phyloP scores from a whole-genome alignment of 257 asterid genomes.

The Perilla frutescens region DNA sequence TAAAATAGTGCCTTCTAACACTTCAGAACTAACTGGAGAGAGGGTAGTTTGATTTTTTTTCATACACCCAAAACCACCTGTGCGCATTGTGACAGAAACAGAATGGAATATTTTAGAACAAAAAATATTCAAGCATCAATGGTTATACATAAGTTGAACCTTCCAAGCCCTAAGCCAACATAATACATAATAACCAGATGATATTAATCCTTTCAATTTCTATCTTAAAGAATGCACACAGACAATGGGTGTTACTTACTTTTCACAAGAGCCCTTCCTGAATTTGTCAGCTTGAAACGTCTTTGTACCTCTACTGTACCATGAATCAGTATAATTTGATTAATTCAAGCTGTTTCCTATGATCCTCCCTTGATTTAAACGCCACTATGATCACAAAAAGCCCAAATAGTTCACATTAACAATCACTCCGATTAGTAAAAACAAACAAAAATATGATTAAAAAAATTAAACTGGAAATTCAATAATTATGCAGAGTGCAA shows the following conservation, averaged over 20 bases:
- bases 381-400: slow-evolving; percentile 59
- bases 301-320: slow-evolving; percentile 95
- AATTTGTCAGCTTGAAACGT: slow-evolving; percentile 77
- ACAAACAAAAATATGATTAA: neutral
- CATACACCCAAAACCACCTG: neutral
- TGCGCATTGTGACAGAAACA: neutral
- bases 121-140: neutral
- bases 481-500: neutral
- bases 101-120: neutral
- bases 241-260: slow-evolving; percentile 49
- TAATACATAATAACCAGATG: neutral
- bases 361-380: slow-evolving; percentile 97
- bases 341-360: slow-evolving; percentile 85
- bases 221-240: neutral
- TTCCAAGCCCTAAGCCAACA: neutral
- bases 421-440: neutral
- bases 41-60: neutral
- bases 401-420: neutral
- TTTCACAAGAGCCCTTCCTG: slow-evolving; percentile 92
- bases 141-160: neutral
- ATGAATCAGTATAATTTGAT: slow-evolving; percentile 75
- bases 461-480: neutral
- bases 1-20: too few species aligned
- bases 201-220: neutral
- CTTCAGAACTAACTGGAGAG: too few species aligned